Evolutionary conservation across 306 rosid species (phyloP), one percentile per base, ranked within the genome.

Genomic region (Quillaja saponaria): DNA sequence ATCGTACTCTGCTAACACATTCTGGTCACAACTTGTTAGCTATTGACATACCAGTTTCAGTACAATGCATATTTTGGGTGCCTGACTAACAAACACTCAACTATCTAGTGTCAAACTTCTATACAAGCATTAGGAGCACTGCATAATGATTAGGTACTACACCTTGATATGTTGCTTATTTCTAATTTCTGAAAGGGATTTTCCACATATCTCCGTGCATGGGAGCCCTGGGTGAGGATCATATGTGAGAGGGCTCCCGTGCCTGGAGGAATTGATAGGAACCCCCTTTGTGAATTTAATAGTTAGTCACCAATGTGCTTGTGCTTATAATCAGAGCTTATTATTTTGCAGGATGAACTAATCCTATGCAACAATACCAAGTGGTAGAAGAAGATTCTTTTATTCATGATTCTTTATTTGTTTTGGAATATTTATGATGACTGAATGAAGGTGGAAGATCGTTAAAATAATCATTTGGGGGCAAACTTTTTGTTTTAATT

Each of bases 401-500:
- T 49, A 78, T 84, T 84, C 81, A 74, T 62, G 78, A 82, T 88
- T 88, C 87, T 88, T 88, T 82, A 59, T 68, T 73, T 86, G 72
- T 77, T 76, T 76, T 55, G 44, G 70, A 72, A 74, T 64, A 78
- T 71, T 72, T 63, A 57, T 81, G 81, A 75, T 77, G 79, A 56
- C 71, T 72, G 84, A 81, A 66, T 70, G 86, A 64, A 81, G 74
- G 68, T 73, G 76, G 56, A 84, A 81, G 80, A 62, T 62, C 61
- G 76, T 70, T 87, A 83, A 82, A 78, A 78, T 74, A 87, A 85
- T 82, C 78, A 76, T 66, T 60, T 75, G 78, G 77, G 69, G 73
- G 34, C 79, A 72, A 46, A 49, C 72, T 45, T 71, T 67, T 64
- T 35, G 58, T 76, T 71, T 67, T 48, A 66, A 84, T 74, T 72